A percentile compares a stretch with the other conserved stretches of the same genome.
phyloP scores from a whole-genome alignment of 805 yeast species.

The Kodamaea kaohsiungensis region DNA sequence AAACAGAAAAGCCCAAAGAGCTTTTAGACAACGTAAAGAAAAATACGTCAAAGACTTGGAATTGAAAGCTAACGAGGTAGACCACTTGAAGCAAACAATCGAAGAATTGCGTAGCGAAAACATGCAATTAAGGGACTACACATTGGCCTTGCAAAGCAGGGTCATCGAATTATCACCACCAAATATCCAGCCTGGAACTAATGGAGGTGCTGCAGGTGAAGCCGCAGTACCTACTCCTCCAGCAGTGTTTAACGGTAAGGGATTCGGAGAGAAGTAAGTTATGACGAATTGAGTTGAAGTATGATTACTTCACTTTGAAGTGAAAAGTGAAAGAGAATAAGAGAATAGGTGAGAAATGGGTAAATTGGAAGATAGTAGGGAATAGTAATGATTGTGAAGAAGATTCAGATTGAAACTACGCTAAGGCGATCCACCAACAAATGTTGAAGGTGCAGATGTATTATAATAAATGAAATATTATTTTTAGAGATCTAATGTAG shows the following conservation, averaged over 20 bases:
- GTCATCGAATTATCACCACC: conserved; percentile 49
- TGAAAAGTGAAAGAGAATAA: background rate
- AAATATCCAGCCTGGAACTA: conserved; percentile 6
- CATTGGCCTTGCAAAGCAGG: conserved; percentile 66
- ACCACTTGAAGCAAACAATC: conserved; percentile 61
- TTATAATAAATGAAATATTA: background rate
- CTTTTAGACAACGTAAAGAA: conserved; percentile 85
- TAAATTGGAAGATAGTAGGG: background rate
- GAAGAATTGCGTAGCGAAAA: conserved; percentile 71
- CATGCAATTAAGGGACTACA: conserved; percentile 69
- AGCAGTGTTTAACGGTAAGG: conserved; percentile 12
- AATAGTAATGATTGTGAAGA: background rate
- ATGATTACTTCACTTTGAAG: no score
- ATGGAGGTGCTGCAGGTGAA: background rate
- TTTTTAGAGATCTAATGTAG: background rate
- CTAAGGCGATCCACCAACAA: background rate
- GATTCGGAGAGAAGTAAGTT: conserved; percentile 7
- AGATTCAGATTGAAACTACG: background rate
- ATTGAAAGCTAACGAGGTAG: conserved; percentile 61
- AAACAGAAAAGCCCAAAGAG: conserved; percentile 88
- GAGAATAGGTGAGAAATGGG: background rate
- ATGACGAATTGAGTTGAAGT: background rate
- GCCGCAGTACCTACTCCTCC: conserved; percentile 14
- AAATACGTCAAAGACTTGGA: conserved; percentile 80
- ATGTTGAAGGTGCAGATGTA: background rate